phyloP scores from a whole-genome alignment of 805 yeast species.

The Pichia nanzhaoensis region DNA sequence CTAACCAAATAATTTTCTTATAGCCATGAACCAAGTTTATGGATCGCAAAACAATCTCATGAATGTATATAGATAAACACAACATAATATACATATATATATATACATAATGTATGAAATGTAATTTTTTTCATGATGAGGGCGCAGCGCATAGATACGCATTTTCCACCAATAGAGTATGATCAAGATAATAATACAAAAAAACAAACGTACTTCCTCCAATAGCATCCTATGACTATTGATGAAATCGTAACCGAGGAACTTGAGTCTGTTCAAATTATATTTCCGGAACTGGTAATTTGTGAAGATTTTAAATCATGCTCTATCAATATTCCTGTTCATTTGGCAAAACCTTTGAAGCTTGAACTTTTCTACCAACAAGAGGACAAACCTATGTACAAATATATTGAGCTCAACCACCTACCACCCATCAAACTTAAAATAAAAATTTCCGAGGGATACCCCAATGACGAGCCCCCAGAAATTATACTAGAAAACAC shows the following conservation, averaged over 20 bases:
- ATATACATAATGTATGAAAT: too few relatives aligned
- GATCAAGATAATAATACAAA: too few relatives aligned
- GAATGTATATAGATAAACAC: too few relatives aligned
- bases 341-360: conserved; percentile 5
- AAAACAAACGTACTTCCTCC: too few relatives aligned
- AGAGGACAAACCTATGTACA: background rate
- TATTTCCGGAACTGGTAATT: conserved; percentile 34
- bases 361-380: background rate
- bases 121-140: too few relatives aligned
- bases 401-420: conserved; percentile 15
- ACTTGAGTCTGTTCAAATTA: conserved; percentile 34
- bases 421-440: conserved; percentile 30
- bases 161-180: too few relatives aligned
- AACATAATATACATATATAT: too few relatives aligned
- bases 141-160: too few relatives aligned
- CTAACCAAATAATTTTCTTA: too few relatives aligned
- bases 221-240: too few relatives aligned
- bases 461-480: conserved; percentile 32
- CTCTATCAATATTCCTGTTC: conserved; percentile 24
- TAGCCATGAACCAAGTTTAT: too few relatives aligned
- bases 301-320: conserved; percentile 18
- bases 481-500: conserved; percentile 18
- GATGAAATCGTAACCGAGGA: conserved; percentile 27
- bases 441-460: conserved; percentile 29
- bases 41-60: too few relatives aligned